Evolutionary conservation across 1,284 basidiomycete species (phyloP).

Genomic region (Cystobasidiaceae sp.): DNA sequence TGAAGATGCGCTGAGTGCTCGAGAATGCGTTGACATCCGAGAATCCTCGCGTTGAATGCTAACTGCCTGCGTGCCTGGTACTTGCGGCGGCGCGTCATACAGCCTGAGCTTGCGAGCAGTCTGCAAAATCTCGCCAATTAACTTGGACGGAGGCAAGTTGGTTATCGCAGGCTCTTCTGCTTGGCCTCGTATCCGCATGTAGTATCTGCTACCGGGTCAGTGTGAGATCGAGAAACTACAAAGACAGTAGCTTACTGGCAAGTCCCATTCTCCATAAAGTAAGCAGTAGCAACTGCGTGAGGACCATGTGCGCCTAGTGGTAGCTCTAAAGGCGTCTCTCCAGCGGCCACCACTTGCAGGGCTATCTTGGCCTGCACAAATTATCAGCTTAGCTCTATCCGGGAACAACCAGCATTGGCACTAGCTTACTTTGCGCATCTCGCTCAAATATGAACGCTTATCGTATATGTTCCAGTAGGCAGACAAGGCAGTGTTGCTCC

Average conservation of each 20-base stretch:
- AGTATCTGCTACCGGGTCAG: neutral
- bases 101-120: slow-evolving; percentile 18
- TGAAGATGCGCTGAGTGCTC: slow-evolving; percentile 24
- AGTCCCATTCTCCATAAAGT: neutral
- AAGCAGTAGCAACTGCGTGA: slow-evolving; percentile 9
- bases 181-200: neutral
- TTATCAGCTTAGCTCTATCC: neutral
- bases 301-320: neutral
- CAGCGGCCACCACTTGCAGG: slow-evolving; percentile 5
- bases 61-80: slow-evolving; percentile 4
- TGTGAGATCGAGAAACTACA: too few relatives aligned
- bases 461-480: slow-evolving; percentile 31
- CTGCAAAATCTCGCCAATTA: neutral
- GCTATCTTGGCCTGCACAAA: slow-evolving; percentile 16
- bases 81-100: slow-evolving; percentile 6
- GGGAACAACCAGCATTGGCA: neutral
- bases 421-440: slow-evolving; percentile 7
- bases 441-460: slow-evolving; percentile 15
- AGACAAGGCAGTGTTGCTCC: neutral
- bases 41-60: neutral
- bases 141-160: neutral
- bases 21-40: slow-evolving; percentile 5
- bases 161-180: neutral
- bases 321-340: neutral
- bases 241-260: slow-evolving; percentile 17